Evolutionary conservation across 208 protist genomes (phyloP).

Genomic region (Leishmania turanica): DNA sequence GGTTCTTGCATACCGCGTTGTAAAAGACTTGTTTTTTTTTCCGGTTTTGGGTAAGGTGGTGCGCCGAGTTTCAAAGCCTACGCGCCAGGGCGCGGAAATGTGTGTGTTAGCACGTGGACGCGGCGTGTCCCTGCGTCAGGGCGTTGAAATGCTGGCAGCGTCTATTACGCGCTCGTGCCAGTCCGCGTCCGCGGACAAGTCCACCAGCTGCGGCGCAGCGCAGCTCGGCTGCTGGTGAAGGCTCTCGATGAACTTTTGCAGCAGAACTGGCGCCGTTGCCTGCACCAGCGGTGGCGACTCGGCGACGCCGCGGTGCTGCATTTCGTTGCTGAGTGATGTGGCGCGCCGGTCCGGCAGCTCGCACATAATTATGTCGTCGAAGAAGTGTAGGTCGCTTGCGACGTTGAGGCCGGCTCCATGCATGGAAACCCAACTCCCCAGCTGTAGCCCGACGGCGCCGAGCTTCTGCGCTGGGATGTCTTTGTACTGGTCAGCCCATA

Average conservation of each 20-base stretch:
- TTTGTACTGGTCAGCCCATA: slow-evolving; percentile 63
- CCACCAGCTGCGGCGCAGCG: slow-evolving; percentile 25
- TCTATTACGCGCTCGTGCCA: slow-evolving; percentile 38
- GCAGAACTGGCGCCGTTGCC: slow-evolving; percentile 15
- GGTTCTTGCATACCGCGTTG: too few relatives aligned
- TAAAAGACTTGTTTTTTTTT: too few relatives aligned
- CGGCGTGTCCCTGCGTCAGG: too few relatives aligned
- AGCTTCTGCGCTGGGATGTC: slow-evolving; percentile 56
- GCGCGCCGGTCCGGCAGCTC: slow-evolving; percentile 70
- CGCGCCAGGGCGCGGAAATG: background rate
- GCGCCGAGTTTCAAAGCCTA: background rate
- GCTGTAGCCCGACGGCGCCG: slow-evolving; percentile 84
- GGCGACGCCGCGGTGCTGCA: slow-evolving; percentile 16
- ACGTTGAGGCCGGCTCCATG: slow-evolving; percentile 87
- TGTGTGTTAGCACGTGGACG: too few relatives aligned
- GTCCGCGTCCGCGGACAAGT: slow-evolving; percentile 29
- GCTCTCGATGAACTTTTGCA: slow-evolving; percentile 40
- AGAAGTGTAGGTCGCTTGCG: slow-evolving; percentile 59
- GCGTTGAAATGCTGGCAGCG: background rate
- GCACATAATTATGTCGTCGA: slow-evolving; percentile 87
- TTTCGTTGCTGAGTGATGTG: slow-evolving; percentile 61
- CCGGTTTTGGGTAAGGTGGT: background rate
- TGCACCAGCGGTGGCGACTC: slow-evolving; percentile 6
- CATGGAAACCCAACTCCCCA: slow-evolving; percentile 91
- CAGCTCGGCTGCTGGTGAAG: slow-evolving; percentile 36